These are phyloP conservation scores for Plectranthus barbatus DNA, from an alignment of 257 asterid species.

Conservation along the genomic window DNA sequence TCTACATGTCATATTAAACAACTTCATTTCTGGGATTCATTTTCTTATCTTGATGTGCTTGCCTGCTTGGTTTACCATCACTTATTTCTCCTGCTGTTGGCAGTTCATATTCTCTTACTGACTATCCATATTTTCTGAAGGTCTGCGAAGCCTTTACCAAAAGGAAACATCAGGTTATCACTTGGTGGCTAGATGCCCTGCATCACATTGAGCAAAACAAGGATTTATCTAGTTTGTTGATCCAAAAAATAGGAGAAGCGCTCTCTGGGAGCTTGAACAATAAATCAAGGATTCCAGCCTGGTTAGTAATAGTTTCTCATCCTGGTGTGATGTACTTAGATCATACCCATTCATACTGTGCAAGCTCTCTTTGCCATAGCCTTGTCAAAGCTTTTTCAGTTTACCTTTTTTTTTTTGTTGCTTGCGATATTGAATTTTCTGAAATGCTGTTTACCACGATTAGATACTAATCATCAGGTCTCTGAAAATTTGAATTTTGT, in stretches of 20 bases:
- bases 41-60: too few relatives aligned
- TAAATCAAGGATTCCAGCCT: slow-evolving; percentile 55
- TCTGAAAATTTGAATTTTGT: not conserved
- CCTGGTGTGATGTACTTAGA: not conserved
- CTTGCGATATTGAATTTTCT: not conserved
- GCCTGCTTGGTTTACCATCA: not conserved
- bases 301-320: slow-evolving; percentile 43
- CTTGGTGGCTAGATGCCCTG: slow-evolving; percentile 95
- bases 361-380: not conserved
- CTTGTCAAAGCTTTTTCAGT: not conserved
- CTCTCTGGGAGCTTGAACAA: slow-evolving; percentile 55
- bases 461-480: not conserved
- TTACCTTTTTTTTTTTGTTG: not conserved
- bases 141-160: slow-evolving; percentile 43
- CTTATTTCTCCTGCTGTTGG: slow-evolving; percentile 3
- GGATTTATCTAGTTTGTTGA: slow-evolving; percentile 52
- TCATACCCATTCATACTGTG: not conserved
- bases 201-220: slow-evolving; percentile 66
- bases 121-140: slow-evolving; percentile 25
- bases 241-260: slow-evolving; percentile 71
- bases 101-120: slow-evolving; percentile 6
- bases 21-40: not conserved
- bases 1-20: not conserved
- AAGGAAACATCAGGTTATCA: slow-evolving; percentile 41
- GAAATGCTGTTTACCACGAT: not conserved